These are phyloP conservation scores for Tylopilus cervinicoccineus DNA, from an alignment of 768 basidiomycete species.

Conservation along the genomic window DNA sequence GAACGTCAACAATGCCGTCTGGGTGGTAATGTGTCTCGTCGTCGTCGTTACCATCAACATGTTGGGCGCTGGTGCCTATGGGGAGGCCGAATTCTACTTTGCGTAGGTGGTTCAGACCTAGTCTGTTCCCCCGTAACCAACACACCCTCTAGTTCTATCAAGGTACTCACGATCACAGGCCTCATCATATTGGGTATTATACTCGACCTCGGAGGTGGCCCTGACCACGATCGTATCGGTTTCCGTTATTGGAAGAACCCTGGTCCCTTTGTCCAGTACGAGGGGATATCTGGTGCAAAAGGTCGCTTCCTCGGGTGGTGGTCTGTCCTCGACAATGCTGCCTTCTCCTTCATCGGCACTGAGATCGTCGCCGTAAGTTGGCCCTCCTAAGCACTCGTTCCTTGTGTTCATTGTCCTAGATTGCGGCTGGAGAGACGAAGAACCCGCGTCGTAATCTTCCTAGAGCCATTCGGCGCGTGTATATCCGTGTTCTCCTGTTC, in stretches of 20 bases:
- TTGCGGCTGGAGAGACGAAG: conserved; percentile 87
- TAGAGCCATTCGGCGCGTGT: conserved; percentile 54
- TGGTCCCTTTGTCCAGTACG: conserved; percentile 79
- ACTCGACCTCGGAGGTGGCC: conserved; percentile 87
- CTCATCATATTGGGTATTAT: conserved; percentile 67
- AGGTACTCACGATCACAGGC: conserved; percentile 81
- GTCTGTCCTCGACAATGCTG: conserved; percentile 78
- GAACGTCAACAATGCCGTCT: conserved; percentile 60
- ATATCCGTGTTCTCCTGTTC: conserved; percentile 79
- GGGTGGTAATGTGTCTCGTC: conserved; percentile 74
- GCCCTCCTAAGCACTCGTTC: background rate
- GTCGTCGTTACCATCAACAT: conserved; percentile 76
- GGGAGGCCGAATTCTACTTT: conserved; percentile 84
- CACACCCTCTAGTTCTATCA: conserved; percentile 55
- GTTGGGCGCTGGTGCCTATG: conserved; percentile 73
- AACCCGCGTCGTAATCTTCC: conserved; percentile 75
- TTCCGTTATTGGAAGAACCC: conserved; percentile 79
- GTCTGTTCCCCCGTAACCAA: background rate
- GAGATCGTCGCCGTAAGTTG: conserved; percentile 83
- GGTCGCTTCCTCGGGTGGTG: conserved; percentile 77
- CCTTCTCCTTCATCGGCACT: conserved; percentile 91
- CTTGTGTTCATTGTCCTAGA: conserved; percentile 37
- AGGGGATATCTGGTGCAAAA: conserved; percentile 56
- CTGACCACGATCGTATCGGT: conserved; percentile 63
- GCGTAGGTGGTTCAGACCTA: conserved; percentile 40